Base-by-base conservation (phyloP, 2,329 filamentous ascomycete genomes). In the Alternaria sp. region DNA sequence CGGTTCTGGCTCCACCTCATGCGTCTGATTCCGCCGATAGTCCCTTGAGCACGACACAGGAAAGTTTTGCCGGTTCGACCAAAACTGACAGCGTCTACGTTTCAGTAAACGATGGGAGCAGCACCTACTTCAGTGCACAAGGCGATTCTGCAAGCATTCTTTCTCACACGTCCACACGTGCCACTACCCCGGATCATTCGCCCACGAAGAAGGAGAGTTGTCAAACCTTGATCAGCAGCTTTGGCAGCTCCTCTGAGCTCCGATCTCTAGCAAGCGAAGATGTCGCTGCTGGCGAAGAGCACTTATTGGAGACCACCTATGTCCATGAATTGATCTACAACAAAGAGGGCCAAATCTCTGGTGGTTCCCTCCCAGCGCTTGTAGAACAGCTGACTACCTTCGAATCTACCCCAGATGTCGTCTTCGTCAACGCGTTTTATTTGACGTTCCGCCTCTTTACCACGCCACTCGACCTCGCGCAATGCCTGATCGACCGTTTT, bases 361-460 rank as follows among this genome's bases (percentile, higher is more conserved):
- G 96, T 50, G 96, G 96, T 13, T 96, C 93, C 4, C 86, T 99
- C 12, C 89, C 92, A 6, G 96, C 96, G 3, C 84, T 99, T 26
- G 91, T 99, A n/a, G 96, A 99, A 83, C 90, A 93, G 66, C 87
- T 99, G 45, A 98, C 96, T 0, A 93, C 92, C 0, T 93, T 97
- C 77, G 93, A 97, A 77, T 92, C 93, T 0, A 97, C 95, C 0
- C 96, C 96, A 0, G 95, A 98, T 76, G 89, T 92, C 17, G 88
- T 92, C 74, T 98, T 98, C 72, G 93, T 97, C 45, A 94, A 93
- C 3, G 93, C 96, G 0, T 98, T 99, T 77, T 98, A 96, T 77
- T 89, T 98, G 26, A 99, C 96, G 0, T 99, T 99, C 83, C 89
- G 96, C 56, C 88, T 97, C 11, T 99, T 99, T 77, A 93, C 93